These are phyloP conservation scores for Chaetomidium leptoderma DNA, from an alignment of 495 filamentous ascomycete genomes.

Conservation along the genomic window DNA sequence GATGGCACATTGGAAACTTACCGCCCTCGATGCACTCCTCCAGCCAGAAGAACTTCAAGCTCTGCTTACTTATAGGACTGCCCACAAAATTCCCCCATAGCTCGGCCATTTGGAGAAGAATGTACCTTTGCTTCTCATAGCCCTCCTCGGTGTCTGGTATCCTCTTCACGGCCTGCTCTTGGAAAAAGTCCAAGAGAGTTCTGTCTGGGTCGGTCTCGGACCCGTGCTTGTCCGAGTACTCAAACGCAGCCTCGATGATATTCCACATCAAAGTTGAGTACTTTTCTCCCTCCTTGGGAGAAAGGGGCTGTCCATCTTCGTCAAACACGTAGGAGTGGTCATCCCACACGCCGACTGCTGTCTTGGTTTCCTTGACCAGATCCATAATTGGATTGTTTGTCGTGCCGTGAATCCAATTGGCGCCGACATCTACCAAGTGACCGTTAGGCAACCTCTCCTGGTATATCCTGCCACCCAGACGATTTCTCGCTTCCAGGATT, in stretches of 20 bases:
- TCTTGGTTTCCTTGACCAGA: slow-evolving; percentile 66
- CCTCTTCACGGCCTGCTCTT: slow-evolving; percentile 52
- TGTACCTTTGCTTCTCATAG: slow-evolving; percentile 45
- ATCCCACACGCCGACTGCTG: slow-evolving; percentile 55
- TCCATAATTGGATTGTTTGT: slow-evolving; percentile 78
- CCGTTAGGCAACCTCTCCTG: slow-evolving; percentile 47
- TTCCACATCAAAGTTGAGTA: slow-evolving; percentile 68
- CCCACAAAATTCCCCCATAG: slow-evolving; percentile 91
- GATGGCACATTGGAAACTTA: too few relatives aligned
- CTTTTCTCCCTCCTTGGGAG: slow-evolving; percentile 48
- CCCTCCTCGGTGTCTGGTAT: slow-evolving; percentile 47
- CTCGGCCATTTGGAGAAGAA: slow-evolving; percentile 60
- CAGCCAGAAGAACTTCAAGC: slow-evolving; percentile 88
- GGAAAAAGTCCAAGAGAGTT: slow-evolving; percentile 77
- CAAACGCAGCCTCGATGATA: slow-evolving; percentile 72
- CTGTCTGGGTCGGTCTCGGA: slow-evolving; percentile 58
- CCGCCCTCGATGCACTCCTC: slow-evolving; percentile 92
- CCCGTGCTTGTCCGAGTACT: slow-evolving; percentile 66
- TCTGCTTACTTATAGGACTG: slow-evolving; percentile 69
- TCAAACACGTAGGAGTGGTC: slow-evolving; percentile 57
- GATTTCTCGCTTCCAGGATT: slow-evolving; percentile 77
- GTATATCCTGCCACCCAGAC: slow-evolving; percentile 75
- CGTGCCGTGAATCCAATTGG: slow-evolving; percentile 95
- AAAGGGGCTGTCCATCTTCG: slow-evolving; percentile 55
- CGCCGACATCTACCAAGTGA: slow-evolving; percentile 61